Evolutionary conservation across 2,329 filamentous ascomycete species (phyloP).

Genomic region (Clonostachys rhizophaga): DNA sequence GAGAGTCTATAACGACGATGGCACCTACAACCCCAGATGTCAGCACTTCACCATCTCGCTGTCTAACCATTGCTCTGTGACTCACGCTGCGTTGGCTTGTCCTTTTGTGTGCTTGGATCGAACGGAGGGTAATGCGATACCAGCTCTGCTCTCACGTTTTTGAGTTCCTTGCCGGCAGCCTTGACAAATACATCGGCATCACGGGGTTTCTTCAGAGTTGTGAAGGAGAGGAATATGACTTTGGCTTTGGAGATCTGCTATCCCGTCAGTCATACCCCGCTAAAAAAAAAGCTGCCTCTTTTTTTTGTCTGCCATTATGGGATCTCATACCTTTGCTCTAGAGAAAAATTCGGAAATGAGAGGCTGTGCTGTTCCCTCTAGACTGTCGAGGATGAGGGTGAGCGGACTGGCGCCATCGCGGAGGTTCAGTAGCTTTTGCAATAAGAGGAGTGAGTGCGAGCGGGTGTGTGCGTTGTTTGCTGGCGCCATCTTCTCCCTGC

Average conservation of each 20-base stretch:
- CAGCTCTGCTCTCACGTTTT: slow-evolving; percentile 56
- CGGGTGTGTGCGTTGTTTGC: slow-evolving; percentile 62
- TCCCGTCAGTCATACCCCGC: too few species aligned
- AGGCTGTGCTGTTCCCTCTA: slow-evolving; percentile 74
- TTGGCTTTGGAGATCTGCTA: slow-evolving; percentile 56
- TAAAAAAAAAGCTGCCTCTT: too few species aligned
- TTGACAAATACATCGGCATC: slow-evolving; percentile 65
- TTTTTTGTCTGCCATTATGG: neutral
- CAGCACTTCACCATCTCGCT: too few species aligned
- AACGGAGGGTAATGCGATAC: slow-evolving; percentile 38
- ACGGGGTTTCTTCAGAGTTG: slow-evolving; percentile 61
- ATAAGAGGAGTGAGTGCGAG: slow-evolving; percentile 78
- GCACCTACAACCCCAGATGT: slow-evolving; percentile 41
- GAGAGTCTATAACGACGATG: slow-evolving; percentile 75
- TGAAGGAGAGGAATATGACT: slow-evolving; percentile 73
- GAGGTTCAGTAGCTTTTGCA: slow-evolving; percentile 76
- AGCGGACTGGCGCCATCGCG: slow-evolving; percentile 80
- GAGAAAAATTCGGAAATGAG: slow-evolving; percentile 69
- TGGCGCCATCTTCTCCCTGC: slow-evolving; percentile 41
- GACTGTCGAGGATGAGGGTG: slow-evolving; percentile 77
- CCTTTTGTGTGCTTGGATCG: slow-evolving; percentile 27
- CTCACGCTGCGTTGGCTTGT: slow-evolving; percentile 37
- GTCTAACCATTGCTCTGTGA: neutral
- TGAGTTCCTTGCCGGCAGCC: slow-evolving; percentile 53
- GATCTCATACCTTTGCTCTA: slow-evolving; percentile 62